Conservation (phyloP, 805 yeast genomes). For the Clavispora phyllophila region DNA sequence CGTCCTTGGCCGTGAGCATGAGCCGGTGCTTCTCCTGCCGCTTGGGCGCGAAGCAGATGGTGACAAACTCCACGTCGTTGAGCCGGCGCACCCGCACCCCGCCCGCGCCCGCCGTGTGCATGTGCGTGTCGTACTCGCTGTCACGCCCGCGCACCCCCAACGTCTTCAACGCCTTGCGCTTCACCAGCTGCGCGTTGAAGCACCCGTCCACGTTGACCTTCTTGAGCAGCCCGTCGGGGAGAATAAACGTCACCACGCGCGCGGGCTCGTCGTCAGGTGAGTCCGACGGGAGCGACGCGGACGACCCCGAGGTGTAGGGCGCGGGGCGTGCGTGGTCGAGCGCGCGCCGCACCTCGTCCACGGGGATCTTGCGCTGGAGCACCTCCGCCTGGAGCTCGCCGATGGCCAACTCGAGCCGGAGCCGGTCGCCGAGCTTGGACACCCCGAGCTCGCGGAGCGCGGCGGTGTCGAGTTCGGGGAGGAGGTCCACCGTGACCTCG, state of each 20-base stretch:
- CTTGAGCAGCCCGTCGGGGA: slow-evolving; percentile 68
- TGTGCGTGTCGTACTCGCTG: slow-evolving; percentile 56
- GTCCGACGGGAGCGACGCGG: neutral
- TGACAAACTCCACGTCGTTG: slow-evolving; percentile 75
- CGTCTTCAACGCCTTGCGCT: slow-evolving; percentile 59
- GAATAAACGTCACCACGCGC: slow-evolving; percentile 56
- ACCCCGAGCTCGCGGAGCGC: slow-evolving; percentile 73
- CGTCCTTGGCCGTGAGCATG: slow-evolving; percentile 61
- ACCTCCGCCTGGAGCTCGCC: slow-evolving; percentile 31
- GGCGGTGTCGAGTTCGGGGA: slow-evolving; percentile 56
- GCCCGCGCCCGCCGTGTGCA: slow-evolving; percentile 32
- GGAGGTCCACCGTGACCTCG: slow-evolving; percentile 51
- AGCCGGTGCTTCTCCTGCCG: slow-evolving; percentile 65
- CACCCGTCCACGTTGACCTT: slow-evolving; percentile 72
- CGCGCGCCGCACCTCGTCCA: slow-evolving; percentile 8
- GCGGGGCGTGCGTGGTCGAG: slow-evolving; percentile 2
- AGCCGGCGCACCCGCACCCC: slow-evolving; percentile 36
- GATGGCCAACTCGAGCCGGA: slow-evolving; percentile 59
- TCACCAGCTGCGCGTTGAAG: slow-evolving; percentile 74
- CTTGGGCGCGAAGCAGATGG: slow-evolving; percentile 74
- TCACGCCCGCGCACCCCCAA: slow-evolving; percentile 43
- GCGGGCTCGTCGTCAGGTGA: slow-evolving; percentile 2
- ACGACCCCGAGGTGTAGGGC: no score
- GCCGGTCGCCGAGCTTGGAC: slow-evolving; percentile 75
- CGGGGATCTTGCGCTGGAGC: slow-evolving; percentile 7